Conservation (phyloP, 306 rosid genomes). For the Cercis canadensis region DNA sequence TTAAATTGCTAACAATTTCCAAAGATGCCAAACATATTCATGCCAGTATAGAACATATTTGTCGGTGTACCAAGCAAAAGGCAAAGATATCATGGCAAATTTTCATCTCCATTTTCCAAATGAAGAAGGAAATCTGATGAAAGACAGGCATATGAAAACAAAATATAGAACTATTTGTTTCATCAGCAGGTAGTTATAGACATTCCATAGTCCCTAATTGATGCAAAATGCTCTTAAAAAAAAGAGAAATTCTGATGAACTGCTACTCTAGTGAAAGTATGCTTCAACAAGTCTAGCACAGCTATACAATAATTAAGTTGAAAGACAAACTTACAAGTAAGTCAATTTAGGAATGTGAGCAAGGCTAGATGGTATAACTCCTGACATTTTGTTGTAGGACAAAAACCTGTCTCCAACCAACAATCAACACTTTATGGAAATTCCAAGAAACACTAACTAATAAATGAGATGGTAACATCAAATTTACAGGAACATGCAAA, state of each 20-base stretch:
- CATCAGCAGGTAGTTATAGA: neutral
- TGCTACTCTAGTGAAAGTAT: conserved; percentile 18
- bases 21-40: conserved; percentile 24
- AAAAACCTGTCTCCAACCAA: conserved; percentile 73
- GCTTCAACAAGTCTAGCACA: conserved; percentile 34
- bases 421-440: conserved; percentile 24
- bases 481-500: neutral
- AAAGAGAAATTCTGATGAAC: neutral
- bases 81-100: conserved; percentile 6
- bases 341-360: conserved; percentile 87
- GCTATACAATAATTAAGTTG: conserved; percentile 4
- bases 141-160: no score
- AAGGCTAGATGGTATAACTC: conserved; percentile 80
- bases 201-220: conserved; percentile 3
- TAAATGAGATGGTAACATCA: conserved; percentile 12
- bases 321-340: conserved; percentile 78
- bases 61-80: neutral
- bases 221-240: neutral
- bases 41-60: neutral
- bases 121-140: no score
- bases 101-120: conserved; percentile 14
- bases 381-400: conserved; percentile 93
- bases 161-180: neutral
- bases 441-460: conserved; percentile 11
- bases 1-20: conserved; percentile 15